Percentiles rank a stretch among this genome's conserved stretches.
Evolutionary conservation across 805 yeast species (phyloP).

Genomic region (Saccharomycopsis sp.): DNA sequence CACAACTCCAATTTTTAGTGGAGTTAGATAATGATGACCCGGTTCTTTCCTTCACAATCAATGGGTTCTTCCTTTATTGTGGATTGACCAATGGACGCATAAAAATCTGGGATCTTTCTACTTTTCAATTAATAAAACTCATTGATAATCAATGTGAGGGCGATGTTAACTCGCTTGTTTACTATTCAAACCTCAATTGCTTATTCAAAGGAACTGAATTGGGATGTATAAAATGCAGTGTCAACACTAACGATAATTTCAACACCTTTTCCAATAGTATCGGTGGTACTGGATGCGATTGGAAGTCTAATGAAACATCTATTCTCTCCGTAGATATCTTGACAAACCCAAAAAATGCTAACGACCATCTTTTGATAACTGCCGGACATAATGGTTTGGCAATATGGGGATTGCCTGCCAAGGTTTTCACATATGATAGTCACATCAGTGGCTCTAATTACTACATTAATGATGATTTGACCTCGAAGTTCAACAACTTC

Average conservation of each 20-base stretch:
- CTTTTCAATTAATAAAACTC: slow-evolving; percentile 59
- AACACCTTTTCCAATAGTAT: slow-evolving; percentile 51
- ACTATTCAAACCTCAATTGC: slow-evolving; percentile 39
- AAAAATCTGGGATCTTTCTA: slow-evolving; percentile 82
- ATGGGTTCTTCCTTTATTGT: slow-evolving; percentile 69
- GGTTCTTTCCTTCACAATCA: slow-evolving; percentile 60
- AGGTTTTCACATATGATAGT: background rate
- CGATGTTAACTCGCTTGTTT: slow-evolving; percentile 57
- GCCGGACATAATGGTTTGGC: slow-evolving; percentile 20
- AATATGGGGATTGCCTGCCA: slow-evolving; percentile 19
- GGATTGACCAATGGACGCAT: slow-evolving; percentile 72
- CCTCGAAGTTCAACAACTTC: background rate
- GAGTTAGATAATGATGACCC: slow-evolving; percentile 59
- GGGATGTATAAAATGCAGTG: slow-evolving; percentile 14
- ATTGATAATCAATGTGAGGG: slow-evolving; percentile 35
- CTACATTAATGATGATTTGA: background rate
- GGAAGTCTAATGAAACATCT: slow-evolving; percentile 45
- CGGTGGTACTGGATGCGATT: slow-evolving; percentile 48
- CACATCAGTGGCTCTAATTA: background rate
- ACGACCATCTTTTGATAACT: slow-evolving; percentile 12
- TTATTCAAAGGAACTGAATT: slow-evolving; percentile 48
- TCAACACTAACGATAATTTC: background rate
- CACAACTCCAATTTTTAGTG: slow-evolving; percentile 26
- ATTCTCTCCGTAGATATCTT: slow-evolving; percentile 21
- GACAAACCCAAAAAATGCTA: slow-evolving; percentile 15